Base-by-base conservation (phyloP, 305 asterid genomes). In the Rubia tinctorum region DNA sequence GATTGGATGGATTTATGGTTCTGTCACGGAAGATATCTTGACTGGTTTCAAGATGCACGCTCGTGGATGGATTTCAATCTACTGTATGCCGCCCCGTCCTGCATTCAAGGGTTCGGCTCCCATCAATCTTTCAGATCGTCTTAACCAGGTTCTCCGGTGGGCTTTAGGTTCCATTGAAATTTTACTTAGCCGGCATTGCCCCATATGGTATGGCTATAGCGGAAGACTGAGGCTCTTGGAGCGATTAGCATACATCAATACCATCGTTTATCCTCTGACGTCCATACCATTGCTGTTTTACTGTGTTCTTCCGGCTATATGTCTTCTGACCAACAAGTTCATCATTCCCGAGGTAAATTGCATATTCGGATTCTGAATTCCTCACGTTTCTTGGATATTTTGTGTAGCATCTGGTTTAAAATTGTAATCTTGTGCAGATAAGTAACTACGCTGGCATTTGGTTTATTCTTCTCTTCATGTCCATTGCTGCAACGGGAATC, bases 1-100 rank as follows among this genome's bases (percentile, higher is more conserved):
- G 91, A 88, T 88, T 75, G 94, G 94, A 62, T 88, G 94, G 94
- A 88, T 88, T 37, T 88, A 88, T 40, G 93, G 91, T 75, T 88
- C 90, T 25, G 92, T 85, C 43, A 88, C 92, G 13, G 93, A 88
- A 77, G 91, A 88, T 84, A 88, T 88, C 76, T 77, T 88, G 77
- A 88, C 94, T 12, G 94, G 94, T 43, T 86, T 88, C 64, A 88
- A 88, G 72, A 88, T 88, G 91, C 94, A 88, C 60, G 85, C 91
- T 14, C 86, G 94, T 49, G 91, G 94, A 77, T 88, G 91, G 94
- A 80, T 82, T 76, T 88, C 94, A n/a, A 76, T 85, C 61, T 88
- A 88, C 63, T 88, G 94, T 59, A 84, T 86, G 90, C 94, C 94
- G 63, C 84, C 86, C 71, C 88, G 94, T 40, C 94, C 91, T 1